A percentile compares a stretch with the other conserved stretches of the same genome.
phyloP scores from a whole-genome alignment of 2,329 filamentous ascomycete species.

The Fusarium annulatum region DNA sequence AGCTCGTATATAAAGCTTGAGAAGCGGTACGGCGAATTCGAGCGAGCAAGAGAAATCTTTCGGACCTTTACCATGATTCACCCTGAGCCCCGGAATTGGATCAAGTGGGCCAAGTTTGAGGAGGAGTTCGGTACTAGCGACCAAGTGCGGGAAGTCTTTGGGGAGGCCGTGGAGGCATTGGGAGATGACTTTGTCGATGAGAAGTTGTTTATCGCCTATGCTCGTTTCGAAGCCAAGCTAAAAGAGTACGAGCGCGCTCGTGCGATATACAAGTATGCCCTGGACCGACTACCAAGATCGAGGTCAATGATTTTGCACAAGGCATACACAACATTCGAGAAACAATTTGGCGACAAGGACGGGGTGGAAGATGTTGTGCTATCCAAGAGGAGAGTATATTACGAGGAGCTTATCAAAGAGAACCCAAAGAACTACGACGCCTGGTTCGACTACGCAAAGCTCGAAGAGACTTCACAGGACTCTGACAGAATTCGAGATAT shows the following conservation, averaged over 20 bases:
- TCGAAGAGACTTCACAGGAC: conserved; percentile 89
- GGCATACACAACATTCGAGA: conserved; percentile 96
- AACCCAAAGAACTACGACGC: conserved; percentile 97
- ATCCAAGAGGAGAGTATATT: conserved; percentile 91
- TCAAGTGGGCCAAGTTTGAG: conserved; percentile 98
- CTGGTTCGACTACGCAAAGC: conserved; percentile 94
- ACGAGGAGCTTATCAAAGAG: conserved; percentile 93
- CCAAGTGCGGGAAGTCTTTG: conserved; percentile 90
- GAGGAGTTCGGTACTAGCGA: conserved; percentile 95
- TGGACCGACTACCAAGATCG: conserved; percentile 90
- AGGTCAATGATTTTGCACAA: conserved; percentile 89
- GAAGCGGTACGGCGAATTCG: conserved; percentile 92
- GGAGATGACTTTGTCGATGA: conserved; percentile 98
- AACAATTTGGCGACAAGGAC: conserved; percentile 93
- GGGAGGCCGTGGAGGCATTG: conserved; percentile 85
- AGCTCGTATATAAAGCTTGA: conserved; percentile 96
- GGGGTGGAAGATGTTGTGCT: conserved; percentile 95
- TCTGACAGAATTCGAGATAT: conserved; percentile 87
- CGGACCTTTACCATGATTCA: conserved; percentile 91
- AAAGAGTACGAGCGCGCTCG: conserved; percentile 95
- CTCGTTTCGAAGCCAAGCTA: conserved; percentile 92
- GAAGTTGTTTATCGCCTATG: conserved; percentile 93
- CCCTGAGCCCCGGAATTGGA: conserved; percentile 95
- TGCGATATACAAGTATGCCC: conserved; percentile 95
- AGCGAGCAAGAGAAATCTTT: conserved; percentile 90